A percentile compares a stretch with the other conserved stretches of the same genome.
These are phyloP conservation scores for Leccinum longicurvipes DNA, from an alignment of 768 basidiomycete genomes.

Conservation along the genomic window DNA sequence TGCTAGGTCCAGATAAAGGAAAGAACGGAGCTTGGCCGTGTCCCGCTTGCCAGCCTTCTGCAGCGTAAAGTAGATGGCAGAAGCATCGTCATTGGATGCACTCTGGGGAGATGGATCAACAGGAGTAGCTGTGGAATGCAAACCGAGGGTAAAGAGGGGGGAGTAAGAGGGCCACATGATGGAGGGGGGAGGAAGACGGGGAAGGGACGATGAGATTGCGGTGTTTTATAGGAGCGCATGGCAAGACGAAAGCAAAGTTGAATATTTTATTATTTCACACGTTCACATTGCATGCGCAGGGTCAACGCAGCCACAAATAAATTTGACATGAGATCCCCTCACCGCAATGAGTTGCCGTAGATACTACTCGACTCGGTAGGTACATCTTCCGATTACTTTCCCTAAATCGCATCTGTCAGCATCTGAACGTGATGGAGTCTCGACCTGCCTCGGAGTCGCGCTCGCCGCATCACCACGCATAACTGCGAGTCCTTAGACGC, in stretches of 20 bases:
- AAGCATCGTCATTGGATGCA: conserved; percentile 22
- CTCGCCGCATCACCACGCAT: background rate
- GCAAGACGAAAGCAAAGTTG: conserved; percentile 16
- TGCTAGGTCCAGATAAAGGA: conserved; percentile 68
- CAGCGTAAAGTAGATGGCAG: conserved; percentile 48
- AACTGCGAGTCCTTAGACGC: background rate
- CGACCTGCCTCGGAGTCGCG: background rate
- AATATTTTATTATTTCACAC: conserved; percentile 14
- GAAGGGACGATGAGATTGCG: background rate
- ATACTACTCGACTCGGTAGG: too few species aligned
- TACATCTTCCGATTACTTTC: background rate
- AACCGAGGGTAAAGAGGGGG: conserved; percentile 63
- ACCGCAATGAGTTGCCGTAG: conserved; percentile 21
- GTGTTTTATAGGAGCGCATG: conserved; percentile 15
- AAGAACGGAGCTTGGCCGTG: conserved; percentile 47
- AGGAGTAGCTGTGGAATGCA: conserved; percentile 21
- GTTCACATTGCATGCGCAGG: conserved; percentile 15
- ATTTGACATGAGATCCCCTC: conserved; percentile 3
- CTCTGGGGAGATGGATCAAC: background rate
- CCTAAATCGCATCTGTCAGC: background rate
- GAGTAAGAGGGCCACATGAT: conserved; percentile 40
- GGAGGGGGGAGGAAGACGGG: background rate
- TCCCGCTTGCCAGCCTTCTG: conserved; percentile 37
- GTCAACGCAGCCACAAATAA: conserved; percentile 9
- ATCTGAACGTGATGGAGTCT: background rate